Evolutionary conservation across 2,329 filamentous ascomycete species (phyloP).

Genomic region (Colletotrichum spaethianum): DNA sequence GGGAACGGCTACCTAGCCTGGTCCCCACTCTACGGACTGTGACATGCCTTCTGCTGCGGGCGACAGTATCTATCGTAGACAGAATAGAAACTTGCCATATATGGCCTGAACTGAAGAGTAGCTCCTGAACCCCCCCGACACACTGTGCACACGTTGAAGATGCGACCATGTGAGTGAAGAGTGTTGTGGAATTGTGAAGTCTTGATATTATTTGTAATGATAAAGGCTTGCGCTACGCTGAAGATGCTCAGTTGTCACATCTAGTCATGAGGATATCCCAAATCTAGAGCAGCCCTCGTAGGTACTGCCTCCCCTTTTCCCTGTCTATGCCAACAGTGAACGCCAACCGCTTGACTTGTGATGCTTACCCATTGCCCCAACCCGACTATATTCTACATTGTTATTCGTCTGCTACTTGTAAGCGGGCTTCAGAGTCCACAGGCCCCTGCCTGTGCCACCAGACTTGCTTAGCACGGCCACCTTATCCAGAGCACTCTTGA

Average conservation of each 20-base stretch:
- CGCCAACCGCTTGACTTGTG: background rate
- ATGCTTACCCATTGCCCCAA: background rate
- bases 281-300: no score
- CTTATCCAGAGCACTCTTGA: constrained; percentile 83
- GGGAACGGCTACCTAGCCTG: constrained; percentile 77
- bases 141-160: constrained; percentile 5
- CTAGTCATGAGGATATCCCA: background rate
- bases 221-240: background rate
- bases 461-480: constrained; percentile 80
- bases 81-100: constrained; percentile 44
- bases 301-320: background rate
- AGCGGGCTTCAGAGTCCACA: constrained; percentile 65
- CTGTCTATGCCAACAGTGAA: background rate
- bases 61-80: constrained; percentile 43
- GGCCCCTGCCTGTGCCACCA: constrained; percentile 65
- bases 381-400: background rate
- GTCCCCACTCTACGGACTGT: constrained; percentile 68
- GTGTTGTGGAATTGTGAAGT: background rate
- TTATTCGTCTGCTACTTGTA: background rate
- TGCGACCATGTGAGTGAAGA: background rate
- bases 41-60: constrained; percentile 42
- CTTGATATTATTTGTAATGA: no score
- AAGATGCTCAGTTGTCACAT: background rate
- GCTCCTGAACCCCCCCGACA: constrained; percentile 38
- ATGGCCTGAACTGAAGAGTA: constrained; percentile 44